phyloP scores from a whole-genome alignment of 768 basidiomycete species.

The Pleurotus platypus region DNA sequence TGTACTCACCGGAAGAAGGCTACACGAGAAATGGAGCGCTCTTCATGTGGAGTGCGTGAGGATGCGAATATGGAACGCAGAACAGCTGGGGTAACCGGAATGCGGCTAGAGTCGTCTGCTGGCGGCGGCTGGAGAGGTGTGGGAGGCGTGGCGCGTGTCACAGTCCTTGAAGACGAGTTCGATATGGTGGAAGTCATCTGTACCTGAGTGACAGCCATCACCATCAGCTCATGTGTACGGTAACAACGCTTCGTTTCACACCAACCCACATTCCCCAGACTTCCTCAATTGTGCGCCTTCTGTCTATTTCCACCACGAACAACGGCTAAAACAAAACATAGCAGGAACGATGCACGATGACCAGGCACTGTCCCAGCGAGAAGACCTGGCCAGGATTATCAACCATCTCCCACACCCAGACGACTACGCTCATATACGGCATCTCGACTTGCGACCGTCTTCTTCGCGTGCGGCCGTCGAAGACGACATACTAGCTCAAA shows the following conservation, averaged over 20 bases:
- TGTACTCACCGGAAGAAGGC: constrained; percentile 76
- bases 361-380: constrained; percentile 35
- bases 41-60: constrained; percentile 76
- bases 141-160: constrained; percentile 29
- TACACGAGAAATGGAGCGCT: constrained; percentile 78
- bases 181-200: constrained; percentile 47
- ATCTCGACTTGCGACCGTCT: constrained; percentile 50
- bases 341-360: constrained; percentile 18
- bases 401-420: constrained; percentile 59
- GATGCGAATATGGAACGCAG: constrained; percentile 84
- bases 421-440: constrained; percentile 57
- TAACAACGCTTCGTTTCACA: constrained; percentile 5
- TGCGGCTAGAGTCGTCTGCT: constrained; percentile 50
- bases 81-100: constrained; percentile 81
- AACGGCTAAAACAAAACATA: neutral
- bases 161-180: constrained; percentile 45
- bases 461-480: constrained; percentile 30
- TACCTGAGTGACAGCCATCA: neutral
- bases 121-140: constrained; percentile 34
- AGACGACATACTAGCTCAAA: constrained; percentile 56
- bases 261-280: constrained; percentile 2
- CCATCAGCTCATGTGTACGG: neutral
- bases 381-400: constrained; percentile 57
- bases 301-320: constrained; percentile 11
- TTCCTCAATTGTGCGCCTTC: constrained; percentile 15